Conservation (phyloP, 352 stramenopile species). For the Phytophthora ramorum region DNA sequence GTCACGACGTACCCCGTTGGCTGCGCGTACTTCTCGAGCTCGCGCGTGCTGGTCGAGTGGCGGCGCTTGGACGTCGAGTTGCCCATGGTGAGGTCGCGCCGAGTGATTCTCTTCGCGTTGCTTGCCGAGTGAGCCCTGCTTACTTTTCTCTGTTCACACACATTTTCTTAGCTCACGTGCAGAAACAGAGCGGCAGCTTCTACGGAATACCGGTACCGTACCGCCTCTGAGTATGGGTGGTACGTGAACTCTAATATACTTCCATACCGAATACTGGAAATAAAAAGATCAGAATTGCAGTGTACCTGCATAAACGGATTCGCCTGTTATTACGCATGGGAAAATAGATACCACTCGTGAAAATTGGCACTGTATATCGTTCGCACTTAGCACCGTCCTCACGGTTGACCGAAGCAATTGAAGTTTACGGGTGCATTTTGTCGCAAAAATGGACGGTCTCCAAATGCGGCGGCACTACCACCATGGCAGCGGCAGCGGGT, state of each 20-base stretch:
- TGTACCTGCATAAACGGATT: background rate
- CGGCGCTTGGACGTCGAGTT: slow-evolving; percentile 68
- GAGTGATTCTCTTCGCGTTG: slow-evolving; percentile 17
- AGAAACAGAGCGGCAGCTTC: slow-evolving; percentile 11
- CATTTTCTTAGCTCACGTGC: slow-evolving; percentile 28
- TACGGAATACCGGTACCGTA: background rate
- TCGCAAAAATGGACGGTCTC: slow-evolving; percentile 6
- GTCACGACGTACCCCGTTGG: slow-evolving; percentile 56
- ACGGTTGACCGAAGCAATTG: background rate
- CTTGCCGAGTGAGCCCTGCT: slow-evolving; percentile 25
- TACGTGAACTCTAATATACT: background rate
- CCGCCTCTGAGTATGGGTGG: background rate
- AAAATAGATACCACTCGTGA: background rate
- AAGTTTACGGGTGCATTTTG: slow-evolving; percentile 9
- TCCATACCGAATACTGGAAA: background rate
- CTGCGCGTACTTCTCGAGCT: slow-evolving; percentile 74
- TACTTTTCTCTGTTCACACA: slow-evolving; percentile 11
- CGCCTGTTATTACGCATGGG: background rate
- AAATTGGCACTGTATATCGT: background rate
- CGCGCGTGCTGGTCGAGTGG: slow-evolving; percentile 45
- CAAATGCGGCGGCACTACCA: background rate
- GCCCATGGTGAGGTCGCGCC: slow-evolving; percentile 47
- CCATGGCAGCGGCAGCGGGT: too few species aligned
- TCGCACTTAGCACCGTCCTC: background rate
- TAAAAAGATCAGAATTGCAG: background rate